Conservation (phyloP, 192 early-diverging fungal genomes). For the Linnemannia elongata region DNA sequence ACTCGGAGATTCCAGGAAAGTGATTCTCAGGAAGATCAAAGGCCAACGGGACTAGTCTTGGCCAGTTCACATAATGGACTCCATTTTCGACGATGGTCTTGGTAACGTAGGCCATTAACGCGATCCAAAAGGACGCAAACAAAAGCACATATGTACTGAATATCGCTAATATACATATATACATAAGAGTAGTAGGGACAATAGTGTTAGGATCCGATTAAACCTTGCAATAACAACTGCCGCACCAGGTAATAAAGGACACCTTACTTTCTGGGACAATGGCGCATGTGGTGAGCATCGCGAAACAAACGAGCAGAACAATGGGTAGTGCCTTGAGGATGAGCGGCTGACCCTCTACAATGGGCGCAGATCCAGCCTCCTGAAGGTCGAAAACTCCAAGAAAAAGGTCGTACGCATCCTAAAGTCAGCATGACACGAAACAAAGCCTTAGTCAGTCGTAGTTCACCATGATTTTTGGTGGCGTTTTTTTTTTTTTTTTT, state of each 20-base stretch:
- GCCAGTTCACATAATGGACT: conserved; percentile 67
- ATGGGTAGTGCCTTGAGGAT: conserved; percentile 63
- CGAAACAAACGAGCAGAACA: conserved; percentile 25
- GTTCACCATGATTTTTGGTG: background rate
- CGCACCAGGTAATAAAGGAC: background rate
- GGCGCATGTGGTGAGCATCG: conserved; percentile 24
- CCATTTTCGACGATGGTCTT: conserved; percentile 62
- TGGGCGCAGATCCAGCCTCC: conserved; percentile 56
- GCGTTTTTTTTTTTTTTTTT: background rate
- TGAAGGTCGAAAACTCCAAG: conserved; percentile 65
- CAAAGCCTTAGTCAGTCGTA: background rate
- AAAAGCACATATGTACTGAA: conserved; percentile 11
- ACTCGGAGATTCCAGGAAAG: conserved; percentile 13
- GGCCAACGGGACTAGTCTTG: conserved; percentile 54
- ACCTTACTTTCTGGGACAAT: conserved; percentile 58
- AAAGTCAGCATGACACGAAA: background rate
- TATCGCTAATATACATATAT: conserved; percentile 5
- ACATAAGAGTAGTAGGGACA: background rate
- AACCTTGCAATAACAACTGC: background rate
- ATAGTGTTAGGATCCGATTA: background rate
- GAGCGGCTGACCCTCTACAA: conserved; percentile 63
- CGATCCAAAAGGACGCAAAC: conserved; percentile 59
- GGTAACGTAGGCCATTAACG: conserved; percentile 54
- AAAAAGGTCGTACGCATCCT: conserved; percentile 92
- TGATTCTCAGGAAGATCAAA: conserved; percentile 27